These are phyloP conservation scores for Phytophthora pistaciae DNA, from an alignment of 352 stramenopile genomes.

Conservation along the genomic window DNA sequence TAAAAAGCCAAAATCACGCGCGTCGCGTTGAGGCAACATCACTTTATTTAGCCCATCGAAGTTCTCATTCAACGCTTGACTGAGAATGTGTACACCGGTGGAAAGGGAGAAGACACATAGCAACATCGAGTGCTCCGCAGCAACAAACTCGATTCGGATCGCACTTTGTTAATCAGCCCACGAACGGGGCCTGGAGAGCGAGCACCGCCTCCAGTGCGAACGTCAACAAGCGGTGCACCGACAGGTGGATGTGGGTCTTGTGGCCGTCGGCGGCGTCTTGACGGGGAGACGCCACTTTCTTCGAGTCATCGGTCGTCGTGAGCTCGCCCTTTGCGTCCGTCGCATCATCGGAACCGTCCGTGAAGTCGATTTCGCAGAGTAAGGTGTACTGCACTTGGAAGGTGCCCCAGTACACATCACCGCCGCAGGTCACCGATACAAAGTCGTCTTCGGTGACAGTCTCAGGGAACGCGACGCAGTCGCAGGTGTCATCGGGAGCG, in stretches of 20 bases:
- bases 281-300: background rate
- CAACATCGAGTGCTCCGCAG: background rate
- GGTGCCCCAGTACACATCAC: too few species aligned
- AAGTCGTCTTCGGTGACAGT: too few species aligned
- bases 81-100: too few species aligned
- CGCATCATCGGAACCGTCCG: too few species aligned
- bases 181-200: slow-evolving; percentile 17
- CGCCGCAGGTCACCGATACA: too few species aligned
- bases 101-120: background rate
- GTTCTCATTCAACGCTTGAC: background rate
- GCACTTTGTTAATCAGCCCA: background rate
- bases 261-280: background rate
- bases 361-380: too few species aligned
- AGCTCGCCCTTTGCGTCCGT: too few species aligned
- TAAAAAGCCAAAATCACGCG: background rate
- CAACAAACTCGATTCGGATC: too few species aligned
- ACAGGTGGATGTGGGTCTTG: slow-evolving; percentile 22
- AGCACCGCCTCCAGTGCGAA: slow-evolving; percentile 12
- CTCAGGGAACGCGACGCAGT: too few species aligned
- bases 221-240: slow-evolving; percentile 18
- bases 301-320: background rate
- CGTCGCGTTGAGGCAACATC: background rate
- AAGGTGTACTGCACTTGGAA: too few species aligned
- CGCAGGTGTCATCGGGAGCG: too few species aligned
- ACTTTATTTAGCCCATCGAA: background rate